These are phyloP conservation scores for Jimgerdemannia flammicorona DNA, from an alignment of 192 early-diverging fungal species.

Conservation along the genomic window DNA sequence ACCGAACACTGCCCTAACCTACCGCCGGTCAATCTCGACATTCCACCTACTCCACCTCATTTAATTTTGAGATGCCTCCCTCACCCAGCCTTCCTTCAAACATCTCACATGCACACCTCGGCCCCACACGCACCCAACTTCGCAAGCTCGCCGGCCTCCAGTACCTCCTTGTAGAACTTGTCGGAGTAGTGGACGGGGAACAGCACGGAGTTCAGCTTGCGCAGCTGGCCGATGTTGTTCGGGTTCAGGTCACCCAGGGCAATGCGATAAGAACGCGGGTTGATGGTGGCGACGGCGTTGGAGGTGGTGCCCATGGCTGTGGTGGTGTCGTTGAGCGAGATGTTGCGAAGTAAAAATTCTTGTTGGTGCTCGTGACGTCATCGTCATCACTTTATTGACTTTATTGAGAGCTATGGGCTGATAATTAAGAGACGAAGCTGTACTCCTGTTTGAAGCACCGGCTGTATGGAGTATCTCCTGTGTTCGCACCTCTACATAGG, in stretches of 20 bases:
- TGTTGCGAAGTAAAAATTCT: too few species aligned
- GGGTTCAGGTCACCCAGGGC: conserved; percentile 50
- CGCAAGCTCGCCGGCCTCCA: conserved; percentile 64
- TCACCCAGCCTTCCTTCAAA: not conserved
- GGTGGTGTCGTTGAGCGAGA: too few species aligned
- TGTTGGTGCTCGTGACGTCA: not conserved
- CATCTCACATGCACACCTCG: not conserved
- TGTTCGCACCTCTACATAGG: too few species aligned
- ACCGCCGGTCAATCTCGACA: not conserved
- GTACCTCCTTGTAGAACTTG: conserved; percentile 73
- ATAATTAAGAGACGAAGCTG: too few species aligned
- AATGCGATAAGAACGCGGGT: conserved; percentile 15
- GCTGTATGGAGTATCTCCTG: too few species aligned
- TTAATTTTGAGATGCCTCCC: conserved; percentile 6
- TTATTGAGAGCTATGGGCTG: not conserved
- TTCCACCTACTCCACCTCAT: not conserved
- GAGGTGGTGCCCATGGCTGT: too few species aligned
- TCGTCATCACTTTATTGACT: not conserved
- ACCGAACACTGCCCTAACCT: not conserved
- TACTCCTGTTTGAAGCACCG: too few species aligned
- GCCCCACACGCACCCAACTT: conserved; percentile 49
- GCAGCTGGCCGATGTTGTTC: conserved; percentile 66
- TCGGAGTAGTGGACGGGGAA: conserved; percentile 87
- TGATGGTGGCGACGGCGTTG: too few species aligned
- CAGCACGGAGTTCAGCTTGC: conserved; percentile 68